These are phyloP conservation scores for Glycine tomentella DNA, from an alignment of 306 rosid genomes.

Conservation along the genomic window DNA sequence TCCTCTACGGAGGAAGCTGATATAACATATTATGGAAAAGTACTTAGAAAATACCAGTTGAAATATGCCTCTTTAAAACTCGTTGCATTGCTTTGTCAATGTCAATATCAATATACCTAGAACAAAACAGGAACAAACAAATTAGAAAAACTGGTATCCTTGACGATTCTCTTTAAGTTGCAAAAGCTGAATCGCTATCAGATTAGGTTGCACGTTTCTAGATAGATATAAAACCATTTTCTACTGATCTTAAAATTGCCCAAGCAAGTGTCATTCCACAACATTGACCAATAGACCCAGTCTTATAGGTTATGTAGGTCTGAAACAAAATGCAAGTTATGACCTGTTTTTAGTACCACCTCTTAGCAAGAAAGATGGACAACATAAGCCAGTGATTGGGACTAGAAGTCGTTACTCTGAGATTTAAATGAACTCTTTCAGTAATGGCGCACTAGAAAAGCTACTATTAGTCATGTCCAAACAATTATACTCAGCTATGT, in stretches of 20 bases:
- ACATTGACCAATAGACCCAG: conserved; percentile 14
- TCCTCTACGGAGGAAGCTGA: conserved; percentile 19
- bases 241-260: conserved; percentile 17
- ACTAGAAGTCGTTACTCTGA: background rate
- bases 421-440: background rate
- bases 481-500: conserved; percentile 1
- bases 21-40: conserved; percentile 1
- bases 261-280: background rate
- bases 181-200: conserved; percentile 20
- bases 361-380: background rate
- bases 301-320: background rate
- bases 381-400: background rate
- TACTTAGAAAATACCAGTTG: conserved; percentile 65
- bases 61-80: conserved; percentile 82
- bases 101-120: conserved; percentile 80
- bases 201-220: conserved; percentile 14
- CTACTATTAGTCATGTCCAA: conserved; percentile 11
- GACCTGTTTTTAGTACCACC: background rate
- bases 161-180: conserved; percentile 21
- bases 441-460: conserved; percentile 29
- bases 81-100: conserved; percentile 83
- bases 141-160: conserved; percentile 23
- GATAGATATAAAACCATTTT: conserved; percentile 13
- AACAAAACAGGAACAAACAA: conserved; percentile 43
- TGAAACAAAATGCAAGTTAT: conserved; percentile 12